Conservation (phyloP, 2,329 filamentous ascomycete genomes). For the Pseudofabraea citricarpa region DNA sequence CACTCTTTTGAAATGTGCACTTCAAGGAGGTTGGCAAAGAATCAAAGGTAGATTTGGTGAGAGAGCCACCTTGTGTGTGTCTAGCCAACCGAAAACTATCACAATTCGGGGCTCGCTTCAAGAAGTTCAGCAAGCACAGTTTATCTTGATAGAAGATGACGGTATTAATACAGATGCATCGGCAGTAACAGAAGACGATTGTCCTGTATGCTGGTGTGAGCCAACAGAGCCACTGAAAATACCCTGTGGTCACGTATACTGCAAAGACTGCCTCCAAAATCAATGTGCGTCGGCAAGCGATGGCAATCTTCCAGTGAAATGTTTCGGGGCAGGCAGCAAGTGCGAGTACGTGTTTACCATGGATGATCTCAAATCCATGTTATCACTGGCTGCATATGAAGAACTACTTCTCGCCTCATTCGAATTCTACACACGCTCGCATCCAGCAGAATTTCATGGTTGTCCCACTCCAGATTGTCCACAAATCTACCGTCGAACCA, state of each 20-base stretch:
- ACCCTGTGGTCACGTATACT: neutral
- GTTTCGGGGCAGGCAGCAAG: neutral
- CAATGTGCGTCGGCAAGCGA: neutral
- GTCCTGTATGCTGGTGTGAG: no score
- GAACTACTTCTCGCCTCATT: slow-evolving; percentile 33
- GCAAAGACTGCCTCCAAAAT: neutral
- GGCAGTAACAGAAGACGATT: no score
- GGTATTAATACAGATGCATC: no score
- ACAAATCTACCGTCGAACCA: slow-evolving; percentile 33
- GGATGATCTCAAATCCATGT: slow-evolving; percentile 9
- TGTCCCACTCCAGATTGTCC: slow-evolving; percentile 40
- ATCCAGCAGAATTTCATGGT: slow-evolving; percentile 29
- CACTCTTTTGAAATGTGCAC: no score
- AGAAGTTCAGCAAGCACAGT: no score
- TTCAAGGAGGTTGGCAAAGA: no score
- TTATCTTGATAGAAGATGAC: no score
- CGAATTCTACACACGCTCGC: slow-evolving; percentile 27
- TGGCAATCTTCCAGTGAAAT: neutral
- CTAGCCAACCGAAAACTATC: no score
- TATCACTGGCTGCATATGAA: slow-evolving; percentile 31
- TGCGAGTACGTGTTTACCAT: neutral
- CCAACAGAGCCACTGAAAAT: neutral
- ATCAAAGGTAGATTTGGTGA: no score
- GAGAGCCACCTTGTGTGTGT: no score
- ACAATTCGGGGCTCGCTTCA: no score